A percentile compares a stretch with the other conserved stretches of the same genome.
Conservation (phyloP, 2,329 filamentous ascomycete genomes). For the Ophiostoma populinum region DNA sequence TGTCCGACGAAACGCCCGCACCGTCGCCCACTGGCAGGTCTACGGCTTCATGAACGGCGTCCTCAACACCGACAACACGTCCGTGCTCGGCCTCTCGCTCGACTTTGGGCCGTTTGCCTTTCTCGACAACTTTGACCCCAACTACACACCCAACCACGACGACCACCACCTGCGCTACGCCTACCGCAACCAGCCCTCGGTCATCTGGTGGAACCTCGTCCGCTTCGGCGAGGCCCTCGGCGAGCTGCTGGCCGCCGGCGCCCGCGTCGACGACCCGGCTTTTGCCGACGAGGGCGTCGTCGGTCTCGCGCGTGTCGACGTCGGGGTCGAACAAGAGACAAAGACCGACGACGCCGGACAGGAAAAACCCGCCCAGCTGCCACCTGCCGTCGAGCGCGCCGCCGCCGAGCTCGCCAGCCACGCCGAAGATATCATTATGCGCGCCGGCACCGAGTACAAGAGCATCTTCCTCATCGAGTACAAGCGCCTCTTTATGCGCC, state of each 20-base stretch:
- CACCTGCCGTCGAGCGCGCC: slow-evolving; percentile 43
- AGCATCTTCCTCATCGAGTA: slow-evolving; percentile 79
- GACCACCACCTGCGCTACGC: slow-evolving; percentile 74
- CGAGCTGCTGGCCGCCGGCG: slow-evolving; percentile 68
- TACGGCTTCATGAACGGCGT: slow-evolving; percentile 99
- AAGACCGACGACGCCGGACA: too few species aligned
- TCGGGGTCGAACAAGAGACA: background rate
- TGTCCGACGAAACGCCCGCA: slow-evolving; percentile 66
- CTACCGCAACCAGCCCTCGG: slow-evolving; percentile 84
- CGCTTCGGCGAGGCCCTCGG: slow-evolving; percentile 77
- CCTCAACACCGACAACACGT: slow-evolving; percentile 95
- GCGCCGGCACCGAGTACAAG: slow-evolving; percentile 75
- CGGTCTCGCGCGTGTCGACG: background rate
- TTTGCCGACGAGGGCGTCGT: slow-evolving; percentile 58
- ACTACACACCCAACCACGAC: slow-evolving; percentile 94
- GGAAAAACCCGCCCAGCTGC: slow-evolving; percentile 13
- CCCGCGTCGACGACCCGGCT: slow-evolving; percentile 48
- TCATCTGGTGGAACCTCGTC: slow-evolving; percentile 98
- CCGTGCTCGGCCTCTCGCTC: slow-evolving; percentile 70
- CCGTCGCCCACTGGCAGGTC: slow-evolving; percentile 87
- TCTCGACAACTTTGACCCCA: slow-evolving; percentile 88
- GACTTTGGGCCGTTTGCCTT: slow-evolving; percentile 97
- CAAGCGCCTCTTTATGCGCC: slow-evolving; percentile 62
- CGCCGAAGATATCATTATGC: slow-evolving; percentile 69
- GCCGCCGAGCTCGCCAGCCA: slow-evolving; percentile 55